Percentiles rank a stretch among this genome's conserved stretches.
Evolutionary conservation across 345 rosid species (phyloP).

Genomic region (Populus euphratica): DNA sequence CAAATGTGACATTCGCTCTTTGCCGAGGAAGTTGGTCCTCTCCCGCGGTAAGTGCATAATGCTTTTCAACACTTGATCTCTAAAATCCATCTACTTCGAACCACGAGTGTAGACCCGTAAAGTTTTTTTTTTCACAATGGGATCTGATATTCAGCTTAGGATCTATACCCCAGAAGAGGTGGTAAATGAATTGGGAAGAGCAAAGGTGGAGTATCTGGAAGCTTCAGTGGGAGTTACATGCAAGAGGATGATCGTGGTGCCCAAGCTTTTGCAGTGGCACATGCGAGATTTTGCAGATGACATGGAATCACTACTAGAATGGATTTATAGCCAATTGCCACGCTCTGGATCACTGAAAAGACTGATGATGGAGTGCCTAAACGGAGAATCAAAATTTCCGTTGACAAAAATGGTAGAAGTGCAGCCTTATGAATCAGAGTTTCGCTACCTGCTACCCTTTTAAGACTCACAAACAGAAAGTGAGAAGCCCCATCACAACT

Average conservation of each 20-base stretch:
- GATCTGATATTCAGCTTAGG: slow-evolving; percentile 54
- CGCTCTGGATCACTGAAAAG: slow-evolving; percentile 56
- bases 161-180: slow-evolving; percentile 68
- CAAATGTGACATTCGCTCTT: slow-evolving; percentile 83
- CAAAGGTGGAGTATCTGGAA: slow-evolving; percentile 75
- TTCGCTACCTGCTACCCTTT: slow-evolving; percentile 63
- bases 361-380: slow-evolving; percentile 68
- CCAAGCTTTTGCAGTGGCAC: slow-evolving; percentile 84
- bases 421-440: slow-evolving; percentile 73
- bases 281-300: slow-evolving; percentile 86
- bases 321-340: slow-evolving; percentile 87
- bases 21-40: slow-evolving; percentile 94
- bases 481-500: background rate
- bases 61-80: background rate
- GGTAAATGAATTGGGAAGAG: slow-evolving; percentile 65
- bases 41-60: slow-evolving; percentile 62
- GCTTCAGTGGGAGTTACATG: slow-evolving; percentile 70
- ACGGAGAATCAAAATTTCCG: slow-evolving; percentile 46
- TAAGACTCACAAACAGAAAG: slow-evolving; percentile 6
- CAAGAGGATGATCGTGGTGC: slow-evolving; percentile 77
- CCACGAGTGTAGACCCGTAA: background rate
- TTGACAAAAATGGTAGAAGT: slow-evolving; percentile 53
- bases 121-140: background rate
- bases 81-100: background rate
- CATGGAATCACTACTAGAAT: slow-evolving; percentile 71